A percentile compares a stretch with the other conserved stretches of the same genome.
These are phyloP conservation scores for Dactylellina leptospora DNA, from an alignment of 2,329 filamentous ascomycete species.

Conservation along the genomic window DNA sequence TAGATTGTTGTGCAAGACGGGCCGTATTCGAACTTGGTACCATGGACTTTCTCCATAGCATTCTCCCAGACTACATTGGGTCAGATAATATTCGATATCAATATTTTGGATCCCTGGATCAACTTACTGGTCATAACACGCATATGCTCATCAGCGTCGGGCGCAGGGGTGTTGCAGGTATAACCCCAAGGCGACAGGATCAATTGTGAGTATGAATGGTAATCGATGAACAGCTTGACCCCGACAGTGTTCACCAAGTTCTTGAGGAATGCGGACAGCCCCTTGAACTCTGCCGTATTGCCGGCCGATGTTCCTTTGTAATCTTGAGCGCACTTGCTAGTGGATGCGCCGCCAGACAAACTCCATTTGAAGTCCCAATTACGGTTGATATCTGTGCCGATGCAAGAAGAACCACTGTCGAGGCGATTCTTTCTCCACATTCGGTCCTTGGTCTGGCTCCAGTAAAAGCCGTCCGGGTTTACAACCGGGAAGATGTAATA, in stretches of 20 bases:
- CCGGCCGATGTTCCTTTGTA: slow-evolving; percentile 63
- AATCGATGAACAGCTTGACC: slow-evolving; percentile 68
- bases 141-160: slow-evolving; percentile 28
- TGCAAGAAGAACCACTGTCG: slow-evolving; percentile 61
- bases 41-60: slow-evolving; percentile 68
- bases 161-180: slow-evolving; percentile 28
- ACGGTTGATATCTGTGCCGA: slow-evolving; percentile 69
- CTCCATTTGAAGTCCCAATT: slow-evolving; percentile 68
- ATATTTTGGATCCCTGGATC: background rate
- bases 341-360: slow-evolving; percentile 63
- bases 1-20: slow-evolving; percentile 71
- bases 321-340: slow-evolving; percentile 65
- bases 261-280: slow-evolving; percentile 64
- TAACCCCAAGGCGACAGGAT: slow-evolving; percentile 44
- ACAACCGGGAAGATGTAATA: slow-evolving; percentile 72
- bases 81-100: background rate
- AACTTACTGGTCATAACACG: slow-evolving; percentile 64
- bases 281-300: slow-evolving; percentile 66
- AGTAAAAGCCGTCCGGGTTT: slow-evolving; percentile 71
- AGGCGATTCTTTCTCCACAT: slow-evolving; percentile 72
- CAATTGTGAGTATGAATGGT: slow-evolving; percentile 71
- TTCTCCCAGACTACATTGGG: slow-evolving; percentile 59
- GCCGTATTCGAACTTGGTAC: slow-evolving; percentile 61
- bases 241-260: slow-evolving; percentile 59
- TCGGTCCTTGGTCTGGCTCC: slow-evolving; percentile 67